Percentiles rank a stretch among this genome's conserved stretches.
Conservation (phyloP, 805 yeast genomes). For the Metschnikowia cerradonensis region DNA sequence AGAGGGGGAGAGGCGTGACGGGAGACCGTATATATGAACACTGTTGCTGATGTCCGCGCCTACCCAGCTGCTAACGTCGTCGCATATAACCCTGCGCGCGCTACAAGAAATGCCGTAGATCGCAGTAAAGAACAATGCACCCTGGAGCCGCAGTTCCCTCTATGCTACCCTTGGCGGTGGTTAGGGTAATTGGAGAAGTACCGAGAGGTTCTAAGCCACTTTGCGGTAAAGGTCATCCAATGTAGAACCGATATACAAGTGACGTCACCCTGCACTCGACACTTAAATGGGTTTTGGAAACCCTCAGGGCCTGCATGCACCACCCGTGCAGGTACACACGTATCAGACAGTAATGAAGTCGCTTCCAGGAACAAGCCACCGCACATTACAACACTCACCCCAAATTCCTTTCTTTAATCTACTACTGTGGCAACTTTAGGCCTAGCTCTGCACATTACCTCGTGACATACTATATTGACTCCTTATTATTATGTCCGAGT, state of each 20-base stretch:
- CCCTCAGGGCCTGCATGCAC: neutral
- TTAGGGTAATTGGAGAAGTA: too few relatives aligned
- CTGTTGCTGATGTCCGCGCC: conserved; percentile 3
- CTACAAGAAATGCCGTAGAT: neutral
- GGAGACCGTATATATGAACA: neutral
- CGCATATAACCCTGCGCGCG: conserved; percentile 1
- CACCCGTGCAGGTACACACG: conserved; percentile 2
- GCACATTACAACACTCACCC: neutral
- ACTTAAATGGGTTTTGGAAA: neutral
- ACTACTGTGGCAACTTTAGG: neutral
- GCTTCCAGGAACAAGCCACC: neutral
- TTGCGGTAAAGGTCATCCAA: too few relatives aligned
- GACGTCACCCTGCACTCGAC: too few relatives aligned
- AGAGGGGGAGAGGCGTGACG: conserved; percentile 2
- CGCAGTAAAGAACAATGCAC: neutral
- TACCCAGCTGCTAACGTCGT: neutral
- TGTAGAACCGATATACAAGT: too few relatives aligned
- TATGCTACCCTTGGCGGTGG: too few relatives aligned
- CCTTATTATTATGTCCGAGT: conserved; percentile 19
- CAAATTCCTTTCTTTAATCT: neutral
- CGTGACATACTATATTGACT: too few relatives aligned
- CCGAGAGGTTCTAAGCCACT: too few relatives aligned
- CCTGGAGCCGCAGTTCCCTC: neutral
- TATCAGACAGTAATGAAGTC: conserved; percentile 1
- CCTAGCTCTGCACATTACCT: neutral